A percentile compares a stretch with the other conserved stretches of the same genome.
Conservation (phyloP, 345 rosid genomes). For the Iberis pinnata region DNA sequence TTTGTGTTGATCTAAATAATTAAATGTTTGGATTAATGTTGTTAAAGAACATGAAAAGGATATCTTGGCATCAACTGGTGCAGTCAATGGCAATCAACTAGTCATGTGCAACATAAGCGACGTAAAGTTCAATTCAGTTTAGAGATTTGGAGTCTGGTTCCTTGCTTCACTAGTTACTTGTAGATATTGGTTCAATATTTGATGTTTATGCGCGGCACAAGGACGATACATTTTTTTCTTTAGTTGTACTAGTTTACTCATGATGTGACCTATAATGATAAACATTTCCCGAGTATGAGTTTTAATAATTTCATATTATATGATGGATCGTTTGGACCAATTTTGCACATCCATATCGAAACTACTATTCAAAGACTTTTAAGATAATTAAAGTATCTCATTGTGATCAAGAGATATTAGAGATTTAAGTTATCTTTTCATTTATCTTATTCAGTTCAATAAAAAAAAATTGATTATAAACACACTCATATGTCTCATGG, state of each 20-base stretch:
- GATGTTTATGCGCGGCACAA: constrained; percentile 63
- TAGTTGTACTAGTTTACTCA: constrained; percentile 74
- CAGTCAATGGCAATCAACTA: constrained; percentile 63
- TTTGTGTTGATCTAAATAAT: constrained; percentile 67
- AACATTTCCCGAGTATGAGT: too few relatives aligned
- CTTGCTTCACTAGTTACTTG: constrained; percentile 60
- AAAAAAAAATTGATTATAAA: too few relatives aligned
- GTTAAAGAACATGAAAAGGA: constrained; percentile 69
- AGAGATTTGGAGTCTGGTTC: constrained; percentile 79
- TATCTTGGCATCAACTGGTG: constrained; percentile 61
- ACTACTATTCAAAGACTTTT: too few relatives aligned
- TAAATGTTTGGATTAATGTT: constrained; percentile 72
- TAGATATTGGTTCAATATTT: constrained; percentile 71
- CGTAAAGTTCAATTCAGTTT: constrained; percentile 73
- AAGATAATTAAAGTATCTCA: too few relatives aligned
- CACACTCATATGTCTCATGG: too few relatives aligned
- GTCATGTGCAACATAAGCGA: constrained; percentile 77
- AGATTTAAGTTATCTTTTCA: too few relatives aligned
- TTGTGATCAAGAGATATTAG: too few relatives aligned
- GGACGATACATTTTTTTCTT: constrained; percentile 52
- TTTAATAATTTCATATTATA: too few relatives aligned
- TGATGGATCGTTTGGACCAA: too few relatives aligned
- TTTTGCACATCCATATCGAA: too few relatives aligned
- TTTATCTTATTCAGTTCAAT: too few relatives aligned
- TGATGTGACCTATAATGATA: constrained; percentile 70